A percentile compares a stretch with the other conserved stretches of the same genome.
Evolutionary conservation across 108 stramenopile genomes (phyloP).

Genomic region (Poteriospumella lacustris): DNA sequence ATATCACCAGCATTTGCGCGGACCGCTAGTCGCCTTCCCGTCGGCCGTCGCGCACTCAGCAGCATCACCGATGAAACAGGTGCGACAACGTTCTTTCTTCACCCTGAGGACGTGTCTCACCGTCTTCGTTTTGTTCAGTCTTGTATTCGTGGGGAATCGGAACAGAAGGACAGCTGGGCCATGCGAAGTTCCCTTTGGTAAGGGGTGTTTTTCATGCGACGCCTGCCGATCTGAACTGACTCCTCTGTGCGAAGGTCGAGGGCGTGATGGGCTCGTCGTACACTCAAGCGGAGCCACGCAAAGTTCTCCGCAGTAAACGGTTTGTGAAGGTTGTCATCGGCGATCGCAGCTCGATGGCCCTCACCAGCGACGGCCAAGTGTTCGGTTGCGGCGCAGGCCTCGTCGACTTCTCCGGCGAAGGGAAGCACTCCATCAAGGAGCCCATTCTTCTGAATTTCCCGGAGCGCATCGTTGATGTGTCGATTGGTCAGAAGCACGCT

Average conservation of each 20-base stretch:
- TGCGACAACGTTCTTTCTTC: too few relatives aligned
- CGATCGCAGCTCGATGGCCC: not conserved
- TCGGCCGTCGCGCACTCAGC: too few relatives aligned
- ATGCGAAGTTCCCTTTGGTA: conserved; percentile 17
- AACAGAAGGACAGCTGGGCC: conserved; percentile 33
- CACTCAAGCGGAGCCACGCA: not conserved
- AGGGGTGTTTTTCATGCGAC: conserved; percentile 14
- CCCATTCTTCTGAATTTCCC: conserved; percentile 20
- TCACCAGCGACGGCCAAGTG: conserved; percentile 28
- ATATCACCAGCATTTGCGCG: too few relatives aligned
- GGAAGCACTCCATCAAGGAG: not conserved
- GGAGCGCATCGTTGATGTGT: conserved; percentile 33
- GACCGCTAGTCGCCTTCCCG: too few relatives aligned
- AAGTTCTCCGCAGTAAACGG: conserved; percentile 10
- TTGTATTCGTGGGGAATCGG: conserved; percentile 38
- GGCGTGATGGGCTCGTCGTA: not conserved
- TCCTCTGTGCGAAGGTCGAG: not conserved
- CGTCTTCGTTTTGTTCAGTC: conserved; percentile 24
- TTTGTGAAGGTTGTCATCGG: not conserved
- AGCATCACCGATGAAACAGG: too few relatives aligned
- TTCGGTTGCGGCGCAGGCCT: conserved; percentile 23
- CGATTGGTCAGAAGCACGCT: conserved; percentile 44
- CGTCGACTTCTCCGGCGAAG: conserved; percentile 1
- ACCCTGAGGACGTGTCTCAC: too few relatives aligned
- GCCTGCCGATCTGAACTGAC: conserved; percentile 3